Evolutionary conservation across 768 basidiomycete genomes (phyloP).

Genomic region (Peribolospora baueri): DNA sequence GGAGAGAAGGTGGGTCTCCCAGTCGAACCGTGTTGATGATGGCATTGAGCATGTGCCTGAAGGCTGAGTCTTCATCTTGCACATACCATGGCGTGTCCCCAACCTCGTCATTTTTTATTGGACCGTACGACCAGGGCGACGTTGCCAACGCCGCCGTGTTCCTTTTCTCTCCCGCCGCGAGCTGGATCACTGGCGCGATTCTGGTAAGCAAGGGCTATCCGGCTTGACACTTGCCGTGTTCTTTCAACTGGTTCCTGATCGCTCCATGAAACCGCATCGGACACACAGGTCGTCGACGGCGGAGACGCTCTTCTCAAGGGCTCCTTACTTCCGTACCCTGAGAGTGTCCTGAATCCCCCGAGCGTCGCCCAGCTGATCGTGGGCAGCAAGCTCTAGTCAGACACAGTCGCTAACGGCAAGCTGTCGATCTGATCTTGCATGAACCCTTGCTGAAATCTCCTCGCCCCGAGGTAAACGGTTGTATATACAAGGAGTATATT

Average conservation of each 20-base stretch:
- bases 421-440: no score
- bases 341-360: conserved; percentile 1
- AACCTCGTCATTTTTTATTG: background rate
- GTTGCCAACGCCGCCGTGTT: conserved; percentile 23
- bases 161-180: conserved; percentile 24
- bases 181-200: conserved; percentile 22
- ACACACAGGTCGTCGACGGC: conserved; percentile 18
- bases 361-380: background rate
- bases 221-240: background rate
- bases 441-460: no score
- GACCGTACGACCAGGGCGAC: conserved; percentile 13
- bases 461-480: no score
- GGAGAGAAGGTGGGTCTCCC: conserved; percentile 10
- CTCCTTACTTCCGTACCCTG: conserved; percentile 14
- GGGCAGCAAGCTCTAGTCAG: background rate
- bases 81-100: conserved; percentile 8
- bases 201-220: conserved; percentile 14
- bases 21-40: background rate
- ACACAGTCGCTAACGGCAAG: no score
- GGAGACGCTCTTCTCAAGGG: conserved; percentile 15
- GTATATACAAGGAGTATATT: no score
- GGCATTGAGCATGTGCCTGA: background rate
- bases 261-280: conserved; percentile 4
- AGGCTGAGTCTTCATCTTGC: background rate
- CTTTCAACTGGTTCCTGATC: background rate